Conservation (phyloP, 2,329 filamentous ascomycete genomes). For the Fusarium virguliforme region DNA sequence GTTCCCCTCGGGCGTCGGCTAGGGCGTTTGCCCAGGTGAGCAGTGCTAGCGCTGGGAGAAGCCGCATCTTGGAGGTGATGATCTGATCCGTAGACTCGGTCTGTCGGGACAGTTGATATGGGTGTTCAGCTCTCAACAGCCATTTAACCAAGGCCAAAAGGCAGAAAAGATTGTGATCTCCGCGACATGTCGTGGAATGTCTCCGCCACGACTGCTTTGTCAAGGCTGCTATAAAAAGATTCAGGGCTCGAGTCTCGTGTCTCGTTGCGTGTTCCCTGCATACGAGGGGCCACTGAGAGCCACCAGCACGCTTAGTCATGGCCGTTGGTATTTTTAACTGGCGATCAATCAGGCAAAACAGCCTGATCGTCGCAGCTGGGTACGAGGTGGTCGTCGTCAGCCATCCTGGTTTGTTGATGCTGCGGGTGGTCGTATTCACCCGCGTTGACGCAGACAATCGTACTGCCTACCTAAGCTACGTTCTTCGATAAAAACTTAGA, state of each 20-base stretch:
- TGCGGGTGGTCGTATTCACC: neutral
- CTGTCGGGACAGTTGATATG: constrained; percentile 5
- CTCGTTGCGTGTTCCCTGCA: constrained; percentile 8
- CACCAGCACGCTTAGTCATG: neutral
- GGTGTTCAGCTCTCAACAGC: neutral
- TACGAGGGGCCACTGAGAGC: neutral
- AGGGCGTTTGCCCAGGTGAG: neutral
- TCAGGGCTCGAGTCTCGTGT: neutral
- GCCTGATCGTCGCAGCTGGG: constrained; percentile 3
- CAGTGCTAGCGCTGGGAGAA: neutral
- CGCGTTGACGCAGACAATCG: too few relatives aligned
- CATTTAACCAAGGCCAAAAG: neutral
- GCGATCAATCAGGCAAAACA: constrained; percentile 5
- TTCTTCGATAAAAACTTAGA: too few relatives aligned
- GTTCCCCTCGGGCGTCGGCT: constrained; percentile 1
- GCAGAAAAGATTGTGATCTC: constrained; percentile 1
- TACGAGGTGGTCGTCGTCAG: neutral
- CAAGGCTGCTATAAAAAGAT: constrained; percentile 10
- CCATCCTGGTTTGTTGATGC: neutral
- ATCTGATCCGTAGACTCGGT: constrained; percentile 2
- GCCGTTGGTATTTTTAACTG: constrained; percentile 1
- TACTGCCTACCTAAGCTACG: too few relatives aligned
- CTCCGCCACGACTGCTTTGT: neutral
- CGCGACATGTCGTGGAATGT: neutral
- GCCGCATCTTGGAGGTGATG: neutral